Conservation (phyloP, 2,329 filamentous ascomycete species). For the Pseudogymnoascus sp. region DNA sequence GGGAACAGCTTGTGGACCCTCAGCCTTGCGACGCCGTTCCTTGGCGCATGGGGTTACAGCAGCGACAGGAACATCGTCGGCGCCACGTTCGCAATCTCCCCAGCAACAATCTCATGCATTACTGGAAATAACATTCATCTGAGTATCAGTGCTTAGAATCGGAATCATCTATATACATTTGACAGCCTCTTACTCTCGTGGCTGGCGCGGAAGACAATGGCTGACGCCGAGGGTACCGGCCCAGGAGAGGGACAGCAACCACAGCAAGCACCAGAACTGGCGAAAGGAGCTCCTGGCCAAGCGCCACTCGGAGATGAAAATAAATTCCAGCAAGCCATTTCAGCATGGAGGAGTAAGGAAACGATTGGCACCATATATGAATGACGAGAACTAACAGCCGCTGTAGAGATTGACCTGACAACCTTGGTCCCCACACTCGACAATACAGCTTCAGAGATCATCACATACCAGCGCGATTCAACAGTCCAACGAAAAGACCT, state of each 20-base stretch:
- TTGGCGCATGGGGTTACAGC: not conserved
- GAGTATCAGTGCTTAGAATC: not conserved
- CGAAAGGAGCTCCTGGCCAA: not conserved
- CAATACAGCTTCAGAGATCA: slow-evolving; percentile 88
- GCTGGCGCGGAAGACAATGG: not conserved
- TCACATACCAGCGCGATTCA: slow-evolving; percentile 88
- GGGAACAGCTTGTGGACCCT: slow-evolving; percentile 2
- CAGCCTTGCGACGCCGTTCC: not conserved
- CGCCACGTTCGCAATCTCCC: not conserved
- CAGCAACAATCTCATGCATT: not conserved
- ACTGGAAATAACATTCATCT: not conserved
- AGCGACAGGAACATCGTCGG: not conserved
- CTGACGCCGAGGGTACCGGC: not conserved
- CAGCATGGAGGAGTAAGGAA: slow-evolving; percentile 80
- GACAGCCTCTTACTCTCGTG: not conserved
- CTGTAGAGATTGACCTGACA: slow-evolving; percentile 74
- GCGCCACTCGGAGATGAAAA: slow-evolving; percentile 52
- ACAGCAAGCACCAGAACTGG: not conserved
- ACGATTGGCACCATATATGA: slow-evolving; percentile 8
- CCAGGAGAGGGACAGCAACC: not conserved
- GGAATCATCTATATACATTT: not conserved
- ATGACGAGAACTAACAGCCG: slow-evolving; percentile 13
- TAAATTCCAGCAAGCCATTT: slow-evolving; percentile 94
- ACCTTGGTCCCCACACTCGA: slow-evolving; percentile 79
- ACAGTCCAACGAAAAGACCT: slow-evolving; percentile 92